A percentile compares a stretch with the other conserved stretches of the same genome.
Evolutionary conservation across 208 protist species (phyloP).

Genomic region (Leishmania tropica): DNA sequence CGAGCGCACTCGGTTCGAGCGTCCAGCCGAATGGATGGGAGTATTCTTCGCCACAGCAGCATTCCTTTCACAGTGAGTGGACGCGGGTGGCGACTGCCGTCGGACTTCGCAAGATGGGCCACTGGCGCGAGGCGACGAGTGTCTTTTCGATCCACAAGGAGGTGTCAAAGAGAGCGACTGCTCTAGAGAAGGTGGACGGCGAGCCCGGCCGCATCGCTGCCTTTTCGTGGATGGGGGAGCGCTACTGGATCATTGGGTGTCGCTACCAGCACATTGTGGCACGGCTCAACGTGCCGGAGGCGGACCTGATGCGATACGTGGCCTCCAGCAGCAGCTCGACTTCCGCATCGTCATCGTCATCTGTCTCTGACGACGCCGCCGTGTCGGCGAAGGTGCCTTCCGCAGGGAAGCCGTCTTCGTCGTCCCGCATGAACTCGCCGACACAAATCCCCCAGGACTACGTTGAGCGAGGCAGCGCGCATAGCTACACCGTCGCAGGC

Average conservation of each 20-base stretch:
- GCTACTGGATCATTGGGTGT: conserved; percentile 79
- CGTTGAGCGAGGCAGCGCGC: conserved; percentile 16
- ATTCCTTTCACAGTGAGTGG: conserved; percentile 17
- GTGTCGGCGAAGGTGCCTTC: background rate
- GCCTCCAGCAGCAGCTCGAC: background rate
- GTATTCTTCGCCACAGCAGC: background rate
- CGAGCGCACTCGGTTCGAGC: background rate
- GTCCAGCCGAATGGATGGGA: background rate
- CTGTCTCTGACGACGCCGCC: background rate
- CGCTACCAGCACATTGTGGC: conserved; percentile 61
- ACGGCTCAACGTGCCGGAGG: conserved; percentile 63
- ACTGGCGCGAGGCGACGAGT: conserved; percentile 55
- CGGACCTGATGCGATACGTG: conserved; percentile 56
- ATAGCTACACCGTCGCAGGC: conserved; percentile 9
- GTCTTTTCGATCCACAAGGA: conserved; percentile 40
- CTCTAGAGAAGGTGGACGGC: conserved; percentile 74
- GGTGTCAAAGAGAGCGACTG: conserved; percentile 33
- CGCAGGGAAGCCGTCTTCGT: background rate
- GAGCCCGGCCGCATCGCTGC: conserved; percentile 67
- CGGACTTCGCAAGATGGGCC: conserved; percentile 75
- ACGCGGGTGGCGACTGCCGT: conserved; percentile 36
- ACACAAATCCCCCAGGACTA: background rate
- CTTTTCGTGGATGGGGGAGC: conserved; percentile 38
- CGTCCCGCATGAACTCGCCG: background rate
- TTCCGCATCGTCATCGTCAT: conserved; percentile 2